Base-by-base conservation (phyloP, 83 land plant genomes). In the Picea abies region DNA sequence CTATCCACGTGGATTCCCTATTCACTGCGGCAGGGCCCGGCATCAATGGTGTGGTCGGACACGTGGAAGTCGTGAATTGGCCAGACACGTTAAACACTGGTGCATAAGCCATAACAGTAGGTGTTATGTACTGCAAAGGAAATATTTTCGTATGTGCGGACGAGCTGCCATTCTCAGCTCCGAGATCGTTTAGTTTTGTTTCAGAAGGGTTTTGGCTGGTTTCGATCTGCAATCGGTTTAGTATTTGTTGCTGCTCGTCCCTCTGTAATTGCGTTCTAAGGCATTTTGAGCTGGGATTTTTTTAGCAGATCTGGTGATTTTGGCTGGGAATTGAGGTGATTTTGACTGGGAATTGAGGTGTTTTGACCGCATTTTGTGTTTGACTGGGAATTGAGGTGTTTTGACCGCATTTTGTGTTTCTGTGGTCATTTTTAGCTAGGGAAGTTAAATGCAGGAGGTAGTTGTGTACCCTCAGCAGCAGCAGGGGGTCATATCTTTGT, bases 371-470 rank as follows among this genome's bases (percentile, higher is more conserved):
- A n/a, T n/a, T n/a, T n/a, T n/a, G n/a, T n/a, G n/a, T n/a, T n/a
- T n/a, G n/a, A n/a, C n/a, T n/a, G n/a, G n/a, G n/a, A n/a, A n/a
- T n/a, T n/a, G n/a, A n/a, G n/a, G n/a, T n/a, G n/a, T n/a, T n/a
- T n/a, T n/a, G n/a, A n/a, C n/a, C 39, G 19, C 44, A 35, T 70
- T 70, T 69, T 69, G 15, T 69, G 17, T 4, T 32, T 15, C 35
- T 19, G 37, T 17, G 32, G n/a, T 69, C n/a, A 32, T 7, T 37
- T 37, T 44, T n/a, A 3, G 77, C 25, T 6, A 47, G 20, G 56
- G 56, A 22, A 73, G 10, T 73, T 73, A 73, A 73, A 73, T 73
- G 77, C 80, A 60, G 62, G 80, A 60, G 32, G 26, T 56, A 49
- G 80, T 6, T 4, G 80, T 22, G 39, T 56, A 37, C 35, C 80